Evolutionary conservation across 345 rosid genomes (phyloP).

Genomic region (Corchorus capsularis): DNA sequence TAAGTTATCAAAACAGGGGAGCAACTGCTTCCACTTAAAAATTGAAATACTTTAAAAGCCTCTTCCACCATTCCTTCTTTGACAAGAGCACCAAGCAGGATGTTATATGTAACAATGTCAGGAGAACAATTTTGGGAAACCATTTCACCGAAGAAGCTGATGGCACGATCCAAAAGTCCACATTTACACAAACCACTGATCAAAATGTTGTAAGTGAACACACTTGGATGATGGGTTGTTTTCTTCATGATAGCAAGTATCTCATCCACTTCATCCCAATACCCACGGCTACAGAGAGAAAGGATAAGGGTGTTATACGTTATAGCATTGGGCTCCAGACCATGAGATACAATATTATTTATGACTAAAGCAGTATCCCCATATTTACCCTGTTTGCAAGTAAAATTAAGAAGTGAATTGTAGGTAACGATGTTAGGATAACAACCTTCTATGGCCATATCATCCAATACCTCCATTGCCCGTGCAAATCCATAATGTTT

Average conservation of each 20-base stretch:
- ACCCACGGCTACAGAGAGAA: conserved; percentile 58
- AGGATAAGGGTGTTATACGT: conserved; percentile 82
- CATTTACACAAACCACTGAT: conserved; percentile 77
- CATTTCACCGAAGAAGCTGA: conserved; percentile 64
- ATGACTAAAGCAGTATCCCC: conserved; percentile 59
- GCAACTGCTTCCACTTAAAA: conserved; percentile 46
- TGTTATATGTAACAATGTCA: conserved; percentile 83
- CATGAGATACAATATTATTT: conserved; percentile 53
- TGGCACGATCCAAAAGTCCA: conserved; percentile 67
- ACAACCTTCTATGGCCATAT: conserved; percentile 76
- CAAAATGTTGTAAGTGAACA: conserved; percentile 79
- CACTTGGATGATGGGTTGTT: conserved; percentile 51
- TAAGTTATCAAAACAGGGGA: conserved; percentile 71
- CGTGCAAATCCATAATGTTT: conserved; percentile 63
- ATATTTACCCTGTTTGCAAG: conserved; percentile 60
- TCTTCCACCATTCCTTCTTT: conserved; percentile 70
- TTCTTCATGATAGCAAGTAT: conserved; percentile 61
- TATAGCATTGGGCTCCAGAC: conserved; percentile 60
- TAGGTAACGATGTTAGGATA: conserved; percentile 73
- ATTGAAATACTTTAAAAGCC: conserved; percentile 54
- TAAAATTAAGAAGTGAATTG: conserved; percentile 64
- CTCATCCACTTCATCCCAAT: conserved; percentile 77
- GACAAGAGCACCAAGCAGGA: conserved; percentile 63
- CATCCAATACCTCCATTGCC: conserved; percentile 79
- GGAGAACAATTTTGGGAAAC: conserved; percentile 47